These are phyloP conservation scores for Camelina hispida DNA, from an alignment of 345 rosid genomes.

Conservation along the genomic window DNA sequence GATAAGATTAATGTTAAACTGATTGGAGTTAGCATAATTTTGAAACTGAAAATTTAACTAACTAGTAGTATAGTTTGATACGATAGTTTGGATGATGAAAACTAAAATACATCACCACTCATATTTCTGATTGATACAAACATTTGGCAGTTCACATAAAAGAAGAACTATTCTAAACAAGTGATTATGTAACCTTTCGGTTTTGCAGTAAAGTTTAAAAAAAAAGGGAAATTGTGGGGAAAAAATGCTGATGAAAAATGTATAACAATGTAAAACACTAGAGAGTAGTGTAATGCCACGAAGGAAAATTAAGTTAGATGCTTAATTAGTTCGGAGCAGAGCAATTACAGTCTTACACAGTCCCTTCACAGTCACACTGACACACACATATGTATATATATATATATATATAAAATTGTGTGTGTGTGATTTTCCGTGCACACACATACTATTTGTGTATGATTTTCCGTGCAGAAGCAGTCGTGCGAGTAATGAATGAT, in stretches of 20 bases:
- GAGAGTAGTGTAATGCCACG: slow-evolving; percentile 1
- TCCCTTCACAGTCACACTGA: slow-evolving; percentile 16
- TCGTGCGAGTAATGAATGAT: slow-evolving; percentile 44
- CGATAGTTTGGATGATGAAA: neutral
- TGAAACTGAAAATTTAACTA: neutral
- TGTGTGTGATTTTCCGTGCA: slow-evolving; percentile 37
- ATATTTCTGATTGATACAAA: neutral
- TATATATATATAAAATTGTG: neutral
- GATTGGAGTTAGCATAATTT: neutral
- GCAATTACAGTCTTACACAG: neutral
- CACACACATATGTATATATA: slow-evolving; percentile 15
- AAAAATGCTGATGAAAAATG: too few species aligned
- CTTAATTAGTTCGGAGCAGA: slow-evolving; percentile 14
- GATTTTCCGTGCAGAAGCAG: slow-evolving; percentile 40
- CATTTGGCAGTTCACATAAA: neutral
- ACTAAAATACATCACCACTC: neutral
- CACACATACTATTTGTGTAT: slow-evolving; percentile 12
- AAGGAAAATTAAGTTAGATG: slow-evolving; percentile 18
- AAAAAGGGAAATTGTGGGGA: neutral
- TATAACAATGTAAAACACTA: neutral
- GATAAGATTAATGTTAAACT: neutral
- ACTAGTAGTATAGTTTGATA: neutral
- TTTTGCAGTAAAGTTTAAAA: neutral
- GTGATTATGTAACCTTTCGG: neutral
- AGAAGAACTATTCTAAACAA: neutral